Conservation (phyloP, 768 basidiomycete genomes). For the Clitopilus hobsonii region DNA sequence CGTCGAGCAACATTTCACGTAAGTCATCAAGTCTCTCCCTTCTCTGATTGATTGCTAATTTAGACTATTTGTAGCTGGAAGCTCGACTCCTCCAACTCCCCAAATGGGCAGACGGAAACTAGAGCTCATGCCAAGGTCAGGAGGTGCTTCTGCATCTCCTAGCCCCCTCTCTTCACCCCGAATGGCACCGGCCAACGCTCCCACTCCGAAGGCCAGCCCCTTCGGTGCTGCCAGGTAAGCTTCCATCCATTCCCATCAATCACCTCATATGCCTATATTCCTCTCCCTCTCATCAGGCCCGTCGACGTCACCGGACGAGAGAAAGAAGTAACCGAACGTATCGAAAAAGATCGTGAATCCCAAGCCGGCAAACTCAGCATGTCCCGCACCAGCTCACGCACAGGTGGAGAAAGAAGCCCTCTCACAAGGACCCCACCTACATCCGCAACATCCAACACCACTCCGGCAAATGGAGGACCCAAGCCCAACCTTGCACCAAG, state of each 20-base stretch:
- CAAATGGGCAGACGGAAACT: slow-evolving; percentile 76
- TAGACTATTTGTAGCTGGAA: slow-evolving; percentile 42
- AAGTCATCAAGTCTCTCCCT: slow-evolving; percentile 23
- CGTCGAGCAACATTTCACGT: slow-evolving; percentile 60
- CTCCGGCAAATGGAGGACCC: slow-evolving; percentile 23
- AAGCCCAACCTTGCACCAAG: slow-evolving; percentile 36
- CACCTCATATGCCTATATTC: background rate
- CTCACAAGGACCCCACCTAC: slow-evolving; percentile 28
- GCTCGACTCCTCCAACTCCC: slow-evolving; percentile 78
- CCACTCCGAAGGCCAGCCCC: slow-evolving; percentile 40
- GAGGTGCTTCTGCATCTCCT: slow-evolving; percentile 57
- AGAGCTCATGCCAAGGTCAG: slow-evolving; percentile 80
- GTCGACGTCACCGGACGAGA: slow-evolving; percentile 81
- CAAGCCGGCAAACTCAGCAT: slow-evolving; percentile 44
- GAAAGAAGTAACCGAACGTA: slow-evolving; percentile 64
- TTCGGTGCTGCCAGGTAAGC: slow-evolving; percentile 83
- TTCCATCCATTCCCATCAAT: background rate
- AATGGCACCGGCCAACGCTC: slow-evolving; percentile 43
- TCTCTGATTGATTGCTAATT: background rate
- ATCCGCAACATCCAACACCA: slow-evolving; percentile 15
- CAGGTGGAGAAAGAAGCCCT: slow-evolving; percentile 41
- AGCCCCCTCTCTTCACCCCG: slow-evolving; percentile 81
- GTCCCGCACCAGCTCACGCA: slow-evolving; percentile 48
- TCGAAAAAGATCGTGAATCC: slow-evolving; percentile 67
- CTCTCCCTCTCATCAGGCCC: slow-evolving; percentile 44